These are phyloP conservation scores for Lactarius tabidus DNA, from an alignment of 768 basidiomycete genomes.

Conservation along the genomic window DNA sequence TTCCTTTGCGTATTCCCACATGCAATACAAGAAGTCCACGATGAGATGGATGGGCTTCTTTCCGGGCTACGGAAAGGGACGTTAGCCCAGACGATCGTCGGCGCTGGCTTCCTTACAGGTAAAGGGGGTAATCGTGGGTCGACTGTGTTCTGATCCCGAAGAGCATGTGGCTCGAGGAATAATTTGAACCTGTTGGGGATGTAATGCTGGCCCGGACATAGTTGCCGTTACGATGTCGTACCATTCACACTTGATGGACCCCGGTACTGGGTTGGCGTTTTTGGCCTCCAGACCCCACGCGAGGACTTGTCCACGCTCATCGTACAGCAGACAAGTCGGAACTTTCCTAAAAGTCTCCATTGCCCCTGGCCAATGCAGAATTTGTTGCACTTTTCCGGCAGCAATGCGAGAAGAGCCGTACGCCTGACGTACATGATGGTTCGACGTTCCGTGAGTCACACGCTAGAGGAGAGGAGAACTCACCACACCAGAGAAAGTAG, in stretches of 20 bases:
- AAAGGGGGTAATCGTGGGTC: conserved; percentile 77
- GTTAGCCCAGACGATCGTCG: conserved; percentile 12
- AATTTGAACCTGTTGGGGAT: conserved; percentile 64
- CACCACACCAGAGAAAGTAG: conserved; percentile 85
- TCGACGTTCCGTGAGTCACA: not conserved
- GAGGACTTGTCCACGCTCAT: conserved; percentile 64
- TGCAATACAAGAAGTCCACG: conserved; percentile 73
- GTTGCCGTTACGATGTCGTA: conserved; percentile 27
- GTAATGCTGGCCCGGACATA: not conserved
- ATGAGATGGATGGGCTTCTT: conserved; percentile 78
- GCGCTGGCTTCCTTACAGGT: conserved; percentile 51
- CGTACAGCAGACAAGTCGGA: conserved; percentile 78
- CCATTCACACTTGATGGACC: conserved; percentile 59
- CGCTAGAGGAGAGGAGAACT: conserved; percentile 33
- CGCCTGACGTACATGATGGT: conserved; percentile 43
- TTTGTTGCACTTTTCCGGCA: conserved; percentile 76
- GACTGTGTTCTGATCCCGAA: conserved; percentile 64
- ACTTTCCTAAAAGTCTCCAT: conserved; percentile 84
- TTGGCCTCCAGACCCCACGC: conserved; percentile 90
- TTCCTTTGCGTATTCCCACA: conserved; percentile 86
- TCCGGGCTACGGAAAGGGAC: conserved; percentile 48
- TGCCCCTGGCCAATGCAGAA: conserved; percentile 81
- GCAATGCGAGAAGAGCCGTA: conserved; percentile 84
- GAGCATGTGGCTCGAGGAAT: conserved; percentile 75
- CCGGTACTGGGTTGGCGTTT: conserved; percentile 62